Base-by-base conservation (phyloP, 1,284 basidiomycete species). In the Thecaphora frezii region DNA sequence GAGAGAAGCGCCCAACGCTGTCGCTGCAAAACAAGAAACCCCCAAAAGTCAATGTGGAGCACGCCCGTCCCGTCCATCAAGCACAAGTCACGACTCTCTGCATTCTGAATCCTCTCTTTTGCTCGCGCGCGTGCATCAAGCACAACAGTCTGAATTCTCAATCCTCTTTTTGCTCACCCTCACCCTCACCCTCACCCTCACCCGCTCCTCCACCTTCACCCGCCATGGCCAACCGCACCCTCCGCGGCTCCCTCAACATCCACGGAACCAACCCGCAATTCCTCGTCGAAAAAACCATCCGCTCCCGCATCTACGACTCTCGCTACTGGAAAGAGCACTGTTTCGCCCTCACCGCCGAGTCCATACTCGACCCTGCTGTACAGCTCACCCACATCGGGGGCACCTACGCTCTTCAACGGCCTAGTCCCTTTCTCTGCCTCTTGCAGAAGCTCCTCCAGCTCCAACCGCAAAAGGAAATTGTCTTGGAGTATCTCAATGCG, bases 381-480 rank as follows among this genome's bases (percentile, higher is more conserved):
- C 87, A 88, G 55, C 81, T 94, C 19, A 86, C 86, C 41, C 86
- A 84, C 68, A 88, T 98, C 53, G 96, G 96, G 8, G 96, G 96
- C 16, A 92, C 69, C 12, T 66, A 64, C 28, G 74, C 71, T 16
- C 47, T 71, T 13, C 62, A 69, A 39, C 56, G 66, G 1, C 72
- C 74, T 0, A 73, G 66, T 2, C 63, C 69, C 30, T 78, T 76
- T 93, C 24, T 96, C 90, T 94, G 90, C 76, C 83, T 99, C 23
- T 85, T 93, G 25, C 83, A 97, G 66, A 98, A 98, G 80, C 84
- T 99, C 51, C 83, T 99, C 25, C 96, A 98, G 81, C 88, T 99
- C 44, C 94, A 98, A 77, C 96, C 96, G 1, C 91, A 97, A 81
- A 92, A 92, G 77, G 91, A 94, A 80, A 97, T 98, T 58, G 79